Evolutionary conservation across 306 rosid species (phyloP).

Genomic region (Pyrus betulifolia): DNA sequence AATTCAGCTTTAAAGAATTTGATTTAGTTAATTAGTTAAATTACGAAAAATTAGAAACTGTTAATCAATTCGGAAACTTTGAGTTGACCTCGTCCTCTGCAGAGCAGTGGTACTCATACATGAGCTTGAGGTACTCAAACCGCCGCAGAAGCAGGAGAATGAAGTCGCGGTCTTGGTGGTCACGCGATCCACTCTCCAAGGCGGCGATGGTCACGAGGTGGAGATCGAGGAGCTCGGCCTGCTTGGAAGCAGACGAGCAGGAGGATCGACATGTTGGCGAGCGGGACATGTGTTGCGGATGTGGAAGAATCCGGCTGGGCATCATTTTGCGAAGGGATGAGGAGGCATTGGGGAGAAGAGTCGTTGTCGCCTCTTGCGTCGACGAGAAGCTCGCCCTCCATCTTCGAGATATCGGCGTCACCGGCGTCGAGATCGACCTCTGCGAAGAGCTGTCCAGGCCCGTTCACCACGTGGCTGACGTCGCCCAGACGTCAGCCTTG

Average conservation of each 20-base stretch:
- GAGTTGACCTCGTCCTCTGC: neutral
- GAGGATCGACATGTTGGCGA: slow-evolving; percentile 56
- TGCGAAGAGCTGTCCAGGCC: no score
- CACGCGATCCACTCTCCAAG: slow-evolving; percentile 21
- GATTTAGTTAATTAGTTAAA: no score
- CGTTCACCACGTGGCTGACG: no score
- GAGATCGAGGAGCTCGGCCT: slow-evolving; percentile 53
- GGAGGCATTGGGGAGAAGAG: slow-evolving; percentile 13
- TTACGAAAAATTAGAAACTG: no score
- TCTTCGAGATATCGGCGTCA: no score
- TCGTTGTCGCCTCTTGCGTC: slow-evolving; percentile 25
- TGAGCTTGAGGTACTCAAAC: slow-evolving; percentile 64
- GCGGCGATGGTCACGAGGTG: slow-evolving; percentile 36
- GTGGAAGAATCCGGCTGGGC: neutral
- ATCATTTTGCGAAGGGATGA: neutral
- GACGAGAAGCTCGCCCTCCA: no score
- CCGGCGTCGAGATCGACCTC: no score
- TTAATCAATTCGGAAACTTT: no score
- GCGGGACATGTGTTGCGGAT: slow-evolving; percentile 7
- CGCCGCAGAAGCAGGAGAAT: slow-evolving; percentile 42
- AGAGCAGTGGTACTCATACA: slow-evolving; percentile 57
- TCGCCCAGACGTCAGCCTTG: no score
- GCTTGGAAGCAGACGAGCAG: slow-evolving; percentile 64
- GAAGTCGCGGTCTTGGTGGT: slow-evolving; percentile 7
- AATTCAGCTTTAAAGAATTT: no score